Conservation (phyloP, 768 basidiomycete genomes). For the Kwoniella europaea region DNA sequence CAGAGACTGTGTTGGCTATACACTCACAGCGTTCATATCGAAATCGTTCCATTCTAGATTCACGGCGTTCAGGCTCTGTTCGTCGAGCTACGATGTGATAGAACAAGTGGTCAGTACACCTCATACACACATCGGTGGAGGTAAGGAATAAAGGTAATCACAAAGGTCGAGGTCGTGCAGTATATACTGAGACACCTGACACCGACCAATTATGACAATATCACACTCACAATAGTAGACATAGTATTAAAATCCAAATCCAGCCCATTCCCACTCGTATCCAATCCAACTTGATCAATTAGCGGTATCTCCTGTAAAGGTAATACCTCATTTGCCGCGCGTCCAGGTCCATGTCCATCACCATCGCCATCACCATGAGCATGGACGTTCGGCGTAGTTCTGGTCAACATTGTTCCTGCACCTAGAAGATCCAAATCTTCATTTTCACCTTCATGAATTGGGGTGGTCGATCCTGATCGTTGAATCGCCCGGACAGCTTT, state of each 20-base stretch:
- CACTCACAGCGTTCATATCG: constrained; percentile 25
- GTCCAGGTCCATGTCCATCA: neutral
- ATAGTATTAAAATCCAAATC: neutral
- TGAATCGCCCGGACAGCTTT: constrained; percentile 16
- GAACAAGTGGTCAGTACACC: neutral
- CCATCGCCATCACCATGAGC: neutral
- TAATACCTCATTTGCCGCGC: neutral
- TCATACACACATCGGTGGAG: neutral
- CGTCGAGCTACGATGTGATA: constrained; percentile 4
- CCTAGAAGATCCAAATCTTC: constrained; percentile 24
- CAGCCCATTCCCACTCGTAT: neutral
- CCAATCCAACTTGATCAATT: constrained; percentile 1
- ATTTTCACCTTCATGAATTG: constrained; percentile 9
- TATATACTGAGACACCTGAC: neutral
- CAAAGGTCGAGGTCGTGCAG: too few species aligned
- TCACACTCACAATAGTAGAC: neutral
- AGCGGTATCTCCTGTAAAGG: neutral
- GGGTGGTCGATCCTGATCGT: constrained; percentile 1
- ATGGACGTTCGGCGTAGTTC: neutral
- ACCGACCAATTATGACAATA: neutral
- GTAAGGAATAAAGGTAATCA: neutral
- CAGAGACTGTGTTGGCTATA: too few species aligned
- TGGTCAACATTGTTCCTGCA: constrained; percentile 16
- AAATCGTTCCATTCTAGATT: constrained; percentile 21
- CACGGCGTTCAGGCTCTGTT: constrained; percentile 2